phyloP scores from a whole-genome alignment of 2,329 filamentous ascomycete genomes.

The Hypoxylon sp. region DNA sequence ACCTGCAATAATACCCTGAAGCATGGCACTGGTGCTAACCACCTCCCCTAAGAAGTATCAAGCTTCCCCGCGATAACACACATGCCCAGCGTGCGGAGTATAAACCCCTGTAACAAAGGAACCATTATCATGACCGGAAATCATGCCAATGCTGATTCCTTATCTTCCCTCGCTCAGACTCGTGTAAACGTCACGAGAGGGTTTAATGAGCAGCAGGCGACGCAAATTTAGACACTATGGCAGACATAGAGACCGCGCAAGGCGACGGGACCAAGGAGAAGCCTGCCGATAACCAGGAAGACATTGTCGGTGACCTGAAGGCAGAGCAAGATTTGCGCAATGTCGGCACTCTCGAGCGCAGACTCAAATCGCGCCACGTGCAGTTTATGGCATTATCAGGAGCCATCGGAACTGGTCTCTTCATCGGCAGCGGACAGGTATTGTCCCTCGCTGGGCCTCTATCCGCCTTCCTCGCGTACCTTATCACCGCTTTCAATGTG shows the following conservation, averaged over 20 bases:
- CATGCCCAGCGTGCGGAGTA: conserved; percentile 20
- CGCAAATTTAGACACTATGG: conserved; percentile 31
- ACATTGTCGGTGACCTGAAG: conserved; percentile 35
- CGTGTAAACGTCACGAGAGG: not conserved
- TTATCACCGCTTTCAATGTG: conserved; percentile 57
- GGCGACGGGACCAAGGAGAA: conserved; percentile 24
- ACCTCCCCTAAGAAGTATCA: conserved; percentile 30
- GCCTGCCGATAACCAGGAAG: conserved; percentile 29
- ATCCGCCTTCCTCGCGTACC: conserved; percentile 53
- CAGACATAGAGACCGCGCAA: conserved; percentile 37
- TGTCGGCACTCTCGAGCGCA: conserved; percentile 49
- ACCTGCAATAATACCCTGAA: conserved; percentile 9
- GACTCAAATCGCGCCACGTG: conserved; percentile 53
- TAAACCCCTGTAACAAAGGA: not conserved
- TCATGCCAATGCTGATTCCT: not conserved
- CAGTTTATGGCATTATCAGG: conserved; percentile 55
- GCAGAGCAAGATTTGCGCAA: conserved; percentile 43
- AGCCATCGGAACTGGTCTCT: conserved; percentile 55
- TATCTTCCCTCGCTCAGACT: not conserved
- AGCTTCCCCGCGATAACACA: conserved; percentile 30
- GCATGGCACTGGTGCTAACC: conserved; percentile 9
- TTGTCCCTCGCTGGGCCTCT: conserved; percentile 54
- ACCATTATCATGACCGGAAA: not conserved
- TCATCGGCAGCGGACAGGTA: conserved; percentile 55
- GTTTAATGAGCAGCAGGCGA: not conserved